Conservation (phyloP, 768 basidiomycete genomes). For the Suillus lakei region DNA sequence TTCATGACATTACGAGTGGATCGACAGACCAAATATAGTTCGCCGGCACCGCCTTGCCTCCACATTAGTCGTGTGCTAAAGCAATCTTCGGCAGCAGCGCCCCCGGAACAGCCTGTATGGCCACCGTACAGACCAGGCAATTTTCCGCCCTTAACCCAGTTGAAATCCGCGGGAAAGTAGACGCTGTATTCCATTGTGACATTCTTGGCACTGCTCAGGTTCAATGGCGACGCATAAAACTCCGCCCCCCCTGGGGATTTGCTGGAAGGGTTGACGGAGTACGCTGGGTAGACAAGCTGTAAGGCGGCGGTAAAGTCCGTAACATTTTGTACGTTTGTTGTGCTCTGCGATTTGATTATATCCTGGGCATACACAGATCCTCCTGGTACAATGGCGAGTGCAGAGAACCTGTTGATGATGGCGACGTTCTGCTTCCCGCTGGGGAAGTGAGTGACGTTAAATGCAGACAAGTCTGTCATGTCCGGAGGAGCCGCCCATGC, state of each 20-base stretch:
- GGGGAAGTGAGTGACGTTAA: constrained; percentile 62
- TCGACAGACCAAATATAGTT: constrained; percentile 72
- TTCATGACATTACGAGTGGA: background rate
- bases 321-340: constrained; percentile 20
- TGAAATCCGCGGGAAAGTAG: constrained; percentile 75
- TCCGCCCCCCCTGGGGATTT: constrained; percentile 73
- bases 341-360: constrained; percentile 17
- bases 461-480: constrained; percentile 62
- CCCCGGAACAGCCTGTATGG: constrained; percentile 70
- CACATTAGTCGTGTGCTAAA: constrained; percentile 91
- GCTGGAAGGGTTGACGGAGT: constrained; percentile 70
- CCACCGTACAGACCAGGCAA: constrained; percentile 83
- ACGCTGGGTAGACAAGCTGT: constrained; percentile 69
- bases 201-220: constrained; percentile 50
- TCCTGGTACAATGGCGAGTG: constrained; percentile 31
- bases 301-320: constrained; percentile 48
- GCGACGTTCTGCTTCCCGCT: constrained; percentile 58
- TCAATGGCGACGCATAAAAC: constrained; percentile 60
- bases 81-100: constrained; percentile 70
- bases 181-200: constrained; percentile 72
- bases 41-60: constrained; percentile 68
- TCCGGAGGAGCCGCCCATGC: constrained; percentile 57
- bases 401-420: constrained; percentile 55
- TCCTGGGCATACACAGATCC: background rate
- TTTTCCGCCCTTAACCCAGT: constrained; percentile 85